phyloP scores from a whole-genome alignment of 805 yeast genomes.

The Ogataea thermomethanolica region DNA sequence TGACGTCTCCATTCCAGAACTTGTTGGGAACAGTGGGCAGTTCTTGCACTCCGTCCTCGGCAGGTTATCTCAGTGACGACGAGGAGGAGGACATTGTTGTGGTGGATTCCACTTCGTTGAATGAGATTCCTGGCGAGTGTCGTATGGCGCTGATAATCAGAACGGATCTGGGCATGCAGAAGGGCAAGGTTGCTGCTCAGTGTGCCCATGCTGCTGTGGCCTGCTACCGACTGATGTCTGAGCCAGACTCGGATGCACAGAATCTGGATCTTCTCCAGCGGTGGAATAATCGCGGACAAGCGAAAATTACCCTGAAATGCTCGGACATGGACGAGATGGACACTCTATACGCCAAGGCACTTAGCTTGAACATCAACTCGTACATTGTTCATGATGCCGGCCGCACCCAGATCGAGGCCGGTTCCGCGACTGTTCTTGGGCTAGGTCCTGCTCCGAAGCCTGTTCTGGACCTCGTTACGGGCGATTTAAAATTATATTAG shows the following conservation, averaged over 20 bases:
- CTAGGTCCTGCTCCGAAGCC: conserved; percentile 93
- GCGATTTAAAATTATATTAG: conserved; percentile 68
- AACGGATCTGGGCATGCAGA: conserved; percentile 85
- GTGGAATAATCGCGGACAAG: conserved; percentile 88
- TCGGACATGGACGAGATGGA: conserved; percentile 70
- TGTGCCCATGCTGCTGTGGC: conserved; percentile 97
- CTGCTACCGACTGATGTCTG: conserved; percentile 66
- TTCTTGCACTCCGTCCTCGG: conserved; percentile 21
- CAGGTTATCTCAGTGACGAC: conserved; percentile 25
- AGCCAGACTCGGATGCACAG: conserved; percentile 47
- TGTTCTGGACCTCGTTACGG: conserved; percentile 77
- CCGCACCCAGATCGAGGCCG: conserved; percentile 93
- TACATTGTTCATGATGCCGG: conserved; percentile 94
- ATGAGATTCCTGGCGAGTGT: conserved; percentile 73
- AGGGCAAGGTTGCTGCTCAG: conserved; percentile 97
- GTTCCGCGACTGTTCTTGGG: conserved; percentile 94
- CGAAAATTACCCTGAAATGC: conserved; percentile 83
- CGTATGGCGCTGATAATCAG: conserved; percentile 86
- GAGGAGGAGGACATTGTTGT: conserved; percentile 38
- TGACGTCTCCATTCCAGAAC: conserved; percentile 17
- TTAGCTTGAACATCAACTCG: conserved; percentile 73
- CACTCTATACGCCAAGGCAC: conserved; percentile 73
- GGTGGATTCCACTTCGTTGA: conserved; percentile 56
- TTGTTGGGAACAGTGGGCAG: conserved; percentile 8
- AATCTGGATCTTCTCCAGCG: conserved; percentile 62